Evolutionary conservation across 768 basidiomycete species (phyloP), one percentile per base, ranked within the genome.

Genomic region (Boletus insuetus): DNA sequence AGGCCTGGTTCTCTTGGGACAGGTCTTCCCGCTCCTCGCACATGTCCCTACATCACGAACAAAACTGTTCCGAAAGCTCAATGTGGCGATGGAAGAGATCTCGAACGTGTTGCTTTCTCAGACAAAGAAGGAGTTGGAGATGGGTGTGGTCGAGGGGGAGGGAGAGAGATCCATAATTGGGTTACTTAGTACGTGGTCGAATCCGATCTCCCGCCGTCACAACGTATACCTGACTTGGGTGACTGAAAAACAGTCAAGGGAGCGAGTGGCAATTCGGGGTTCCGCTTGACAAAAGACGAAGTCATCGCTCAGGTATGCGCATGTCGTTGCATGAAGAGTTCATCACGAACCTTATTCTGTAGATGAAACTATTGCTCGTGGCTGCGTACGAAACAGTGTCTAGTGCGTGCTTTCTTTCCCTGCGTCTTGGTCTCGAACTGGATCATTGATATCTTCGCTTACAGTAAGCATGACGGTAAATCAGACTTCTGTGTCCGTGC

Each of bases 81-180:
- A 64, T 7, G 14, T 16, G 4, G 70, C 75, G 3, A 71, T 78
- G 71, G 61, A 64, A 2, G 65, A 65, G 1, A 79, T 81, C 19
- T 77, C 76, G 0, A 66, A 74, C 40, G 69, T 64, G 19, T 57
- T 82, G 11, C 58, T 82, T 6, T 65, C 68, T 13, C 66, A 69
- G 45, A 74, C 69, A 11, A 62, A 68, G 49, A 66, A 64, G 45
- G 77, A 72, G 47, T 63, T 67, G 45, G 69, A 69, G 20, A 55
- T 58, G 0, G 55, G 53, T n/a, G 56, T 56, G 6, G 49, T 61
- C 26, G 64, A 52, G 2, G 60, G 45, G 4, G 58, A 63, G 24
- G 66, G 58, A 22, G 65, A 65, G 1, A 63, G 29, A 34, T 71
- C 70, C 11, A 57, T 71, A 7, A 65, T 71, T 13, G 63, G 66